Conservation (phyloP, 2,329 filamentous ascomycete genomes). For the Aspergillus novoparasiticus region DNA sequence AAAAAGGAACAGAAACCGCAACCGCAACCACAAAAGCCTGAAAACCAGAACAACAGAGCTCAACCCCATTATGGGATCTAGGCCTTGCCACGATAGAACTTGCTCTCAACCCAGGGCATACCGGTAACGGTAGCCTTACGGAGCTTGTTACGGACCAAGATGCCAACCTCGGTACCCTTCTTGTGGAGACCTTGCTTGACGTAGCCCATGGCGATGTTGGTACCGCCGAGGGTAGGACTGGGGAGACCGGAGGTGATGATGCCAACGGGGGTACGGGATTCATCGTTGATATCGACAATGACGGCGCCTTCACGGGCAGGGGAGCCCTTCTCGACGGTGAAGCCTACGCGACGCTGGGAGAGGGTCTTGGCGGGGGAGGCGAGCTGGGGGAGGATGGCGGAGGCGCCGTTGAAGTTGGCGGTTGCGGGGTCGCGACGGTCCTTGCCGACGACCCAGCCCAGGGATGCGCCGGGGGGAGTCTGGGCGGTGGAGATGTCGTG, state of each 20-base stretch:
- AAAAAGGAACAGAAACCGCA: background rate
- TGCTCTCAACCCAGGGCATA: conserved; percentile 84
- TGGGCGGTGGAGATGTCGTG: conserved; percentile 85
- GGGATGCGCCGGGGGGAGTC: conserved; percentile 67
- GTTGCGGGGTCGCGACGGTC: conserved; percentile 61
- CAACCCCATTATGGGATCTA: background rate
- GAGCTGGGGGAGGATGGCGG: conserved; percentile 75
- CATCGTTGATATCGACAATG: conserved; percentile 62
- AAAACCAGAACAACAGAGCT: background rate
- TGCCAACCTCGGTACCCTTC: conserved; percentile 76
- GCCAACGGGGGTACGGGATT: conserved; percentile 68
- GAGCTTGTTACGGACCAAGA: conserved; percentile 75
- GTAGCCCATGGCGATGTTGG: conserved; percentile 97
- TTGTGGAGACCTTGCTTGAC: conserved; percentile 81
- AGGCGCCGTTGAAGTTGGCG: conserved; percentile 82
- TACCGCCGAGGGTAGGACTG: conserved; percentile 74
- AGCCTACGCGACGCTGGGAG: conserved; percentile 74
- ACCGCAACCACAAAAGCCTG: background rate
- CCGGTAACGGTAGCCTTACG: conserved; percentile 76
- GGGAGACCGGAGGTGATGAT: conserved; percentile 87
- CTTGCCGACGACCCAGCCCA: conserved; percentile 84
- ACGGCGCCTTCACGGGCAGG: conserved; percentile 88
- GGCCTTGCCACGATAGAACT: conserved; percentile 61
- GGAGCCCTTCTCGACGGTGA: conserved; percentile 76
- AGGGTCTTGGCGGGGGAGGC: conserved; percentile 58